phyloP scores from a whole-genome alignment of 116 monocot genomes.

The Dioscorea cayenensis region DNA sequence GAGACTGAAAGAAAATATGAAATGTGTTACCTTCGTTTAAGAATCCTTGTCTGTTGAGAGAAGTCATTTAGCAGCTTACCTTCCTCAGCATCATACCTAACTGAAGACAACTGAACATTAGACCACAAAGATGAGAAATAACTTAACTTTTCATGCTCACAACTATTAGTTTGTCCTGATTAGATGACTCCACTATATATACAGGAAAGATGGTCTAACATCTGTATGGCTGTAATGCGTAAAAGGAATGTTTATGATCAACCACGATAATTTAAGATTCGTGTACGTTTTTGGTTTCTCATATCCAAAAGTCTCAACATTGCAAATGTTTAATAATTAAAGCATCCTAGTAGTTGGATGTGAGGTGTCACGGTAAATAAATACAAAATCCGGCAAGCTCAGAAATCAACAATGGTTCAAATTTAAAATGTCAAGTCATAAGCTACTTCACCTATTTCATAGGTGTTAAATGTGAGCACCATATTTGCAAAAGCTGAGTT shows the following conservation, averaged over 20 bases:
- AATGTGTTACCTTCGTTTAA: conserved; percentile 63
- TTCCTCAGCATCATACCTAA: conserved; percentile 69
- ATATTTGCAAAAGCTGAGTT: conserved; percentile 83
- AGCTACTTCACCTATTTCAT: conserved; percentile 47
- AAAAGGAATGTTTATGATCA: no score
- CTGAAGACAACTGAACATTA: conserved; percentile 40
- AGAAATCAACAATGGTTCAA: no score
- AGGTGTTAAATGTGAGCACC: conserved; percentile 84
- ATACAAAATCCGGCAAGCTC: no score
- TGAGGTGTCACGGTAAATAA: no score
- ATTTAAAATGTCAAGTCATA: background rate
- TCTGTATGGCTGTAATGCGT: no score
- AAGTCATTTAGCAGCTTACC: conserved; percentile 42
- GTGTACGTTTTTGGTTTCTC: no score
- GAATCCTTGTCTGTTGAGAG: conserved; percentile 61
- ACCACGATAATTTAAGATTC: no score
- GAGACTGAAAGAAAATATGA: background rate
- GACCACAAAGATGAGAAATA: background rate
- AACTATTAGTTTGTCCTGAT: background rate
- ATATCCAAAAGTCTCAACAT: background rate
- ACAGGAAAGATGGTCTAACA: no score
- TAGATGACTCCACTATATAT: background rate
- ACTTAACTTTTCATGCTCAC: background rate
- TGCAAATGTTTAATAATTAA: background rate
- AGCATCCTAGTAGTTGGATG: background rate